Conservation (phyloP, 768 basidiomycete genomes). For the Phylloporus scabripes region DNA sequence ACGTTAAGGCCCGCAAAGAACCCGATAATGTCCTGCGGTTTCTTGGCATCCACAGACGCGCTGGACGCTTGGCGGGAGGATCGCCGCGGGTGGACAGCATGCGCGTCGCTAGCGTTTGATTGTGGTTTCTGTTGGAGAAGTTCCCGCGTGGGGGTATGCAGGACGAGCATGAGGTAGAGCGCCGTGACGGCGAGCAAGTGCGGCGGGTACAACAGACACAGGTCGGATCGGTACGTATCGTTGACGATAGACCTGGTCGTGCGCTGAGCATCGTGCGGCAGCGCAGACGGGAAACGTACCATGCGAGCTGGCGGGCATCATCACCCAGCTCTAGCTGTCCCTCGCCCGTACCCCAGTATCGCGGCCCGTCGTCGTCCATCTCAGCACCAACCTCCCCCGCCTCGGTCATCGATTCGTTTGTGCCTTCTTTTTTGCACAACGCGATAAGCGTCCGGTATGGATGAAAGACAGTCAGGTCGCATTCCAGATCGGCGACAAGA, state of each 20-base stretch:
- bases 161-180: slow-evolving; percentile 80
- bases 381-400: slow-evolving; percentile 50
- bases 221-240: slow-evolving; percentile 89
- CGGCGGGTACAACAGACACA: slow-evolving; percentile 93
- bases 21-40: slow-evolving; percentile 62
- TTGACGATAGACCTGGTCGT: slow-evolving; percentile 87
- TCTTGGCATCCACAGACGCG: slow-evolving; percentile 26
- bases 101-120: slow-evolving; percentile 15
- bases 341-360: slow-evolving; percentile 79
- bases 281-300: slow-evolving; percentile 42
- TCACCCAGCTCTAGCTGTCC: slow-evolving; percentile 74
- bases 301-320: slow-evolving; percentile 82
- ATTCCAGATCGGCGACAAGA: slow-evolving; percentile 93
- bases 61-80: slow-evolving; percentile 46
- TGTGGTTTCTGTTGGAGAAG: slow-evolving; percentile 37
- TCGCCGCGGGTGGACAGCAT: slow-evolving; percentile 39
- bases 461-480: slow-evolving; percentile 89
- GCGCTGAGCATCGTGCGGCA: not conserved
- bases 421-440: slow-evolving; percentile 58
- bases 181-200: slow-evolving; percentile 91
- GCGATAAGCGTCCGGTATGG: slow-evolving; percentile 87
- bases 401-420: slow-evolving; percentile 44
- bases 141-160: slow-evolving; percentile 56
- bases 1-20: slow-evolving; percentile 88
- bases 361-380: slow-evolving; percentile 49